Percentiles rank a stretch among this genome's conserved stretches.
These are phyloP conservation scores for Rhodotorula sp. DNA, from an alignment of 1,284 basidiomycete genomes.

Conservation along the genomic window DNA sequence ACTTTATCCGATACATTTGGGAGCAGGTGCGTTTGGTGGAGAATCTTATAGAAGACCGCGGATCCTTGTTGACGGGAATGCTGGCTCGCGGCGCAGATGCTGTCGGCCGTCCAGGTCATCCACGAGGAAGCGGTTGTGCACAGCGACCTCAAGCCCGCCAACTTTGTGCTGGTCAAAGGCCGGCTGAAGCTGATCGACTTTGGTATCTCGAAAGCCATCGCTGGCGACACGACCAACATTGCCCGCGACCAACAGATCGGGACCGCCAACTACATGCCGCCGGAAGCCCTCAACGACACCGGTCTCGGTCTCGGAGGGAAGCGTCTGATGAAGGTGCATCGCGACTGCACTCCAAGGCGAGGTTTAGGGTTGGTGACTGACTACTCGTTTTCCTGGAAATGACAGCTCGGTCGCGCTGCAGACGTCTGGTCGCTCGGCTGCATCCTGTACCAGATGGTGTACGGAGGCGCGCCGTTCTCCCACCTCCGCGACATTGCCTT, in stretches of 20 bases:
- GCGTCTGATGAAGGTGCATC: constrained; percentile 44
- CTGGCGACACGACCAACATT: constrained; percentile 95
- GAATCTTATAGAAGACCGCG: not conserved
- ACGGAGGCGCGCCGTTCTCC: constrained; percentile 86
- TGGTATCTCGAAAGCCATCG: constrained; percentile 93
- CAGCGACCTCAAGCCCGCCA: constrained; percentile 92
- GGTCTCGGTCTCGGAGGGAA: constrained; percentile 41
- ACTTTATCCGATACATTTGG: constrained; percentile 91
- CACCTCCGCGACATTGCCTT: constrained; percentile 77
- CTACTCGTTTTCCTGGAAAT: not conserved
- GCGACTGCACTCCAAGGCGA: too few species aligned
- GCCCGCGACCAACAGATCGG: constrained; percentile 91
- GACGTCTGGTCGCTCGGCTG: constrained; percentile 99
- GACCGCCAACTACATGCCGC: constrained; percentile 94
- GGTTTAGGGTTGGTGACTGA: not conserved
- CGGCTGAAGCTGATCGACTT: constrained; percentile 94
- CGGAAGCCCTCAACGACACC: constrained; percentile 61
- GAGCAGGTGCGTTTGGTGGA: constrained; percentile 65
- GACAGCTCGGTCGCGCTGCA: constrained; percentile 59
- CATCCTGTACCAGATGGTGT: constrained; percentile 94
- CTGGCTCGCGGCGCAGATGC: constrained; percentile 62
- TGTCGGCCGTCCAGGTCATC: constrained; percentile 90
- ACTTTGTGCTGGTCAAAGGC: constrained; percentile 90
- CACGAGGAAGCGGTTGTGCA: constrained; percentile 96
- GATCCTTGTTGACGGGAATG: too few species aligned